Evolutionary conservation across 441 rosid species (phyloP), one percentile per base, ranked within the genome.

Genomic region (Sinapis alba): DNA sequence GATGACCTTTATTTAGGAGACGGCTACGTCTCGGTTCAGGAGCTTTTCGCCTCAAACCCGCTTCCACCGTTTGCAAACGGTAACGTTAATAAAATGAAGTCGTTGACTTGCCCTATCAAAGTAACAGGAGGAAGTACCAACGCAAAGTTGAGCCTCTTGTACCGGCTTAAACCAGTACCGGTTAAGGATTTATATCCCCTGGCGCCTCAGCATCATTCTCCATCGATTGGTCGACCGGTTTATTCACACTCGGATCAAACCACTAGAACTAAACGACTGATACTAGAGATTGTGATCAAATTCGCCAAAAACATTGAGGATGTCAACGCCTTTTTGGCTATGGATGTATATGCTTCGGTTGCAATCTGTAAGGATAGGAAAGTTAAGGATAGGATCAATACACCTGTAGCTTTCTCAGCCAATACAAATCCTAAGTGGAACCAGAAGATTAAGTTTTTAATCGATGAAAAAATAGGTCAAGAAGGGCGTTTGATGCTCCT

Each of bases 401-500:
- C 92, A 0, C 82, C 80, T 0, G 78, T 86, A 0, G 81, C 80
- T 60, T 81, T 62, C 2, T 68, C 75, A 0, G 84, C 90, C 1
- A 85, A 87, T 12, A 73, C 62, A 62, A 80, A 79, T 53, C 98
- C 97, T 2, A 78, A 78, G 6, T 93, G 95, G 95, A 79, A 89
- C 16, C 86, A 84, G 51, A 79, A 78, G 1, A 45, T 83, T 1
- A 88, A 80, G 69, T 88, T 88, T 87, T 81, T 81, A 30, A 2
- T 93, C 73, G 63, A 80, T 6, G 89, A 87, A 18, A 15, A 81
- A 3, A 43, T 80, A 36, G 88, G 81, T 6, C 82, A 77, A 56
- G 84, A 82, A 74, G 87, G 85, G 62, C 81, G 82, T 24, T 74
- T 90, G 43, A 81, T 61, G 6, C 79, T 93, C 27, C 78, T 74